Base-by-base conservation (phyloP, 73 alveolate species). In the Breviolum minutum region DNA sequence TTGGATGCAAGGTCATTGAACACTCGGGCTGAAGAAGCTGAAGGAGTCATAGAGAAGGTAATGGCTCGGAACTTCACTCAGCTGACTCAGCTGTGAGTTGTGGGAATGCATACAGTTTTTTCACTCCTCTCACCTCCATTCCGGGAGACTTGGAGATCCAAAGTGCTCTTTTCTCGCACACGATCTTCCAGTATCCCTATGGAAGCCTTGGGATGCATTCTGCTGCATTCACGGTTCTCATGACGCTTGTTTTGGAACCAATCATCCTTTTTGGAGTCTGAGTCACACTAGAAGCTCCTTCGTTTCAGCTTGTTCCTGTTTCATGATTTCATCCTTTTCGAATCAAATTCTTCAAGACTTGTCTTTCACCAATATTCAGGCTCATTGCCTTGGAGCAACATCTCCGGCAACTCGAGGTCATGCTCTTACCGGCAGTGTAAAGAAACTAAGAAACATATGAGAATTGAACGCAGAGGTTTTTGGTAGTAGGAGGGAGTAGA, bases 31-130 rank as follows among this genome's bases (percentile, higher is more conserved):
- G 87, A 90, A n/a, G 74, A 70, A 40, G 70, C 76, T 7, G 96
- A 90, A 40, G 87, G 61, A 63, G 19, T 90, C 62, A 16, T 62
- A 70, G 26, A 48, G 19, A 22, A 60, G 12, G 22, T 90, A 63
- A 40, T 74, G 96, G 71, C 96, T 11, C 96, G 96, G 96, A 13
- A 62, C 94, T n/a, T 82, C 61, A 61, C 91, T 48, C 91, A 82
- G 74, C 27, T 5, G 89, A 27, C 8, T 20, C 86, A 77, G 10
- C 74, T 13, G 74, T 68, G 77, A 17, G 77, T 17, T 68, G 77
- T 17, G 24, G 77, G 77, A 14, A 68, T 68, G 77, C 11, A 17
- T 11, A 68, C 77, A 68, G 24, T 22, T 68, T 14, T 68, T 22
- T 22, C 24, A 14, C 77, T 14, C 54, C 54, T 40, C 54, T 40